phyloP scores from a whole-genome alignment of 495 filamentous ascomycete genomes.

The Hyaloscypha bicolor region DNA sequence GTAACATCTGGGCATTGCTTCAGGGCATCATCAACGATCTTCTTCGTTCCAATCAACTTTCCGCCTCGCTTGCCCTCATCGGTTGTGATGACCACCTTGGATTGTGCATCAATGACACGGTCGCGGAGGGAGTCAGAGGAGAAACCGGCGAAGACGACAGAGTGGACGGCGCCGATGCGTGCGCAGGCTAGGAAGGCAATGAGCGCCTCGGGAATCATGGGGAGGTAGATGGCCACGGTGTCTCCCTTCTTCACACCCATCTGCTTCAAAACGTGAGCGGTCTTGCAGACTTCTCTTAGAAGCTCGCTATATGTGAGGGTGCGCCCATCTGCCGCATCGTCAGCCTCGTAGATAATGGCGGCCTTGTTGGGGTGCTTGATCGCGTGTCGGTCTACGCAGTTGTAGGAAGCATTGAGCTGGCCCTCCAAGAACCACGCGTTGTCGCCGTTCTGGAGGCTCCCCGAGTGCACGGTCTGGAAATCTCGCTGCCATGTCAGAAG shows the following conservation, averaged over 20 bases:
- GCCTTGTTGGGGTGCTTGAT: conserved; percentile 88
- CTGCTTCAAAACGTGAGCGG: conserved; percentile 83
- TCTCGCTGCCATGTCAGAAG: conserved; percentile 88
- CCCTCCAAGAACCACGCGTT: conserved; percentile 95
- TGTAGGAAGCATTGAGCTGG: conserved; percentile 92
- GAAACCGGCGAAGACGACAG: conserved; percentile 98
- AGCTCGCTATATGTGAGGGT: conserved; percentile 93
- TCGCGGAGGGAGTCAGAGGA: conserved; percentile 95
- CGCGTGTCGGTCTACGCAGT: conserved; percentile 95
- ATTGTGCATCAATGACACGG: conserved; percentile 87
- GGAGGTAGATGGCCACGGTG: conserved; percentile 95
- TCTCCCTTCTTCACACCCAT: conserved; percentile 98
- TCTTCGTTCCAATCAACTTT: conserved; percentile 97
- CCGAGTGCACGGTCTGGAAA: conserved; percentile 86
- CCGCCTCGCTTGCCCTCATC: conserved; percentile 98
- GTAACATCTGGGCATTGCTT: conserved; percentile 94
- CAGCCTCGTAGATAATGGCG: conserved; percentile 98
- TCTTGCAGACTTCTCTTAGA: conserved; percentile 85
- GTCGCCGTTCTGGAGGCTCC: conserved; percentile 80
- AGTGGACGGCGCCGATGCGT: conserved; percentile 95
- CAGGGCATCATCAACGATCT: conserved; percentile 97
- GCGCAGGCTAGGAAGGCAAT: conserved; percentile 88
- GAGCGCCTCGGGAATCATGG: conserved; percentile 97
- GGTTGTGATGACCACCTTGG: conserved; percentile 91
- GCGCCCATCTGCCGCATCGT: conserved; percentile 86